Percentiles rank a stretch among this genome's conserved stretches.
phyloP scores from a whole-genome alignment of 306 rosid species.

The Cucurbita argyrosperma region DNA sequence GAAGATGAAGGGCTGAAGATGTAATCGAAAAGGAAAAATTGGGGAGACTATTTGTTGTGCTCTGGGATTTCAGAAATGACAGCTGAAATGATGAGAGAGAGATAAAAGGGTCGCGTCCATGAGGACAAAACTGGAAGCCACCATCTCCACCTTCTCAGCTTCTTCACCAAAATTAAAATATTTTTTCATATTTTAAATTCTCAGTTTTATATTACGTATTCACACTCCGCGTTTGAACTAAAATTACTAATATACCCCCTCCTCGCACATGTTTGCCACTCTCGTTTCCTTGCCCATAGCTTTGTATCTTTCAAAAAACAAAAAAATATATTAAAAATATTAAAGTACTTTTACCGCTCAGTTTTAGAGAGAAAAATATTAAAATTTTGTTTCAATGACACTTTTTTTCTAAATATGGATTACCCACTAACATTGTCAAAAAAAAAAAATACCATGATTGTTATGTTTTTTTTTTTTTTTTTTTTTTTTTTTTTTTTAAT shows the following conservation, averaged over 20 bases:
- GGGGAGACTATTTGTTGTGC: background rate
- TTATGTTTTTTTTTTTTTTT: too few species aligned
- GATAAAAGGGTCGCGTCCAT: background rate
- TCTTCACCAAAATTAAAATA: constrained; percentile 14
- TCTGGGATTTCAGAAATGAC: background rate
- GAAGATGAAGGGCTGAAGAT: background rate
- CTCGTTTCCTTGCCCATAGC: too few species aligned
- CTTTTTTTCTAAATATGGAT: too few species aligned
- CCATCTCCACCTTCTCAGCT: constrained; percentile 39
- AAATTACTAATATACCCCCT: background rate
- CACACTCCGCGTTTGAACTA: background rate
- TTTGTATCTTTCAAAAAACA: too few species aligned
- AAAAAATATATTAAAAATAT: too few species aligned
- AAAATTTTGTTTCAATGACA: too few species aligned
- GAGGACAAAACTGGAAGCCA: constrained; percentile 18
- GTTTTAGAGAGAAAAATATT: too few species aligned
- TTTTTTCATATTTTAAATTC: background rate
- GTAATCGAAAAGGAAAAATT: background rate
- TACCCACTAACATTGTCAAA: too few species aligned
- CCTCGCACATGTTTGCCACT: background rate
- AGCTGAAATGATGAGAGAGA: background rate
- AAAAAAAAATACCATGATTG: too few species aligned
- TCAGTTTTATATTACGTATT: background rate
- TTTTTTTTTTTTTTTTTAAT: too few species aligned
- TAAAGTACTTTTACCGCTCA: too few species aligned